Evolutionary conservation across 192 early-diverging fungal species (phyloP), one percentile per base, ranked within the genome.

Genomic region (Cladochytrium replicatum): DNA sequence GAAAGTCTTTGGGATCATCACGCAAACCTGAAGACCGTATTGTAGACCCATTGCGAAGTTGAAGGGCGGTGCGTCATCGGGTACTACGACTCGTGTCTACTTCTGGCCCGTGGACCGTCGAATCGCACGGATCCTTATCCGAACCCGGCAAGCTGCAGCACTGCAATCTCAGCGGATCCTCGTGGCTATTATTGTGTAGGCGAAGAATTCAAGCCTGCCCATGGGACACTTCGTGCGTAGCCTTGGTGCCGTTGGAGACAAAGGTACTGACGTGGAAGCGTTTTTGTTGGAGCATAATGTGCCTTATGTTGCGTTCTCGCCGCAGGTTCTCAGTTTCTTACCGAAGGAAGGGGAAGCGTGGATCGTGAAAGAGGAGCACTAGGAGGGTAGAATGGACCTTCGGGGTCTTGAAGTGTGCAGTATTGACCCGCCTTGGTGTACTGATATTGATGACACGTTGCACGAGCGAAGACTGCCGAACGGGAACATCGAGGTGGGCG

Each of bases 391-490:
- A 28, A 70, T 61, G 11, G 96, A 99, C 59, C 80, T 97, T 52
- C 75, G 95, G 32, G 43, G 72, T 32, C 51, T 92, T 40, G 79
- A 92, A 54, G 68, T 99, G 1, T 97, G 93, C 69, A 91, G 88
- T 64, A 99, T 99, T 48, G 96, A 99, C 78, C 96, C 96, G 29
- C 96, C 96, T 29, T 85, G 91, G 4, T 99, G 96, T 78, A 95
- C 93, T 0, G 96, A 99, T 77, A 99, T 99, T 43, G 96, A 99
- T 70, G 96, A 99, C 72, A 92, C 96, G 0, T 74, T 99, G 29
- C 96, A 99, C 54, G 85, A 84, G 0, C 46, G 77, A 17, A 19
- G 50, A 37, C 68, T 99, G 43, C 76, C 81, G 7, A 93, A 91
- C 54, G 90, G 89, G 19, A 93, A 93, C 55, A 87, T 74, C 57